Base-by-base conservation (phyloP, 306 rosid species). In the Morella rubra region DNA sequence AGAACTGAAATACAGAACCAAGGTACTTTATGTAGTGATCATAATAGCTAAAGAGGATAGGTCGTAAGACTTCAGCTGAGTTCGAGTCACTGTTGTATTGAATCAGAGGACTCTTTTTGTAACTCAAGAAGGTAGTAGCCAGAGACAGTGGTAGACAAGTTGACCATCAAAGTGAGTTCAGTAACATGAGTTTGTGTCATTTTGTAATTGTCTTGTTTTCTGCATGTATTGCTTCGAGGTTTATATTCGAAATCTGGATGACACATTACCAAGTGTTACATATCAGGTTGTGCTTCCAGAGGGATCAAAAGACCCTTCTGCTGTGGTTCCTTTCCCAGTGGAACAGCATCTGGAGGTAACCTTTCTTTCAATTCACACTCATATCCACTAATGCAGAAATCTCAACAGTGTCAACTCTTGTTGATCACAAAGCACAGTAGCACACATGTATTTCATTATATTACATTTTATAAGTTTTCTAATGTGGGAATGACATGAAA, bases 261-360 rank as follows among this genome's bases (percentile, higher is more conserved):
- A 82, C 74, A 66, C 55, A 58, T 40, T 55, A 71, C 59, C 37
- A 78, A 73, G 66, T 81, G 58, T 74, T 76, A 42, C 65, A 76
- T 83, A 79, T 77, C 85, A 92, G 99, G 90, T 95, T 68, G 96
- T 92, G 80, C 90, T 95, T 60, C 99, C 97, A 16, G 97, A 95
- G 90, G 97, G 97, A 82, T 92, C 97, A 69, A 90, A 79, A 79
- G 90, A 86, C 84, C 93, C 99, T 60, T 77, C 80, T 62, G 90
- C 91, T 54, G 87, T 85, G 72, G 76, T 88, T 87, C 93, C 97
- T 77, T 92, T 92, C 76, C 79, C 85, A 7, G 96, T 95, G 76
- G 93, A 92, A 74, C 96, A 95, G 79, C 89, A 22, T 81, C 83
- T 87, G 51, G 92, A 90, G 93, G 99, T 95, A 86, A 83, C 19